phyloP scores from a whole-genome alignment of 768 basidiomycete genomes.

The Termitomyces heimii region DNA sequence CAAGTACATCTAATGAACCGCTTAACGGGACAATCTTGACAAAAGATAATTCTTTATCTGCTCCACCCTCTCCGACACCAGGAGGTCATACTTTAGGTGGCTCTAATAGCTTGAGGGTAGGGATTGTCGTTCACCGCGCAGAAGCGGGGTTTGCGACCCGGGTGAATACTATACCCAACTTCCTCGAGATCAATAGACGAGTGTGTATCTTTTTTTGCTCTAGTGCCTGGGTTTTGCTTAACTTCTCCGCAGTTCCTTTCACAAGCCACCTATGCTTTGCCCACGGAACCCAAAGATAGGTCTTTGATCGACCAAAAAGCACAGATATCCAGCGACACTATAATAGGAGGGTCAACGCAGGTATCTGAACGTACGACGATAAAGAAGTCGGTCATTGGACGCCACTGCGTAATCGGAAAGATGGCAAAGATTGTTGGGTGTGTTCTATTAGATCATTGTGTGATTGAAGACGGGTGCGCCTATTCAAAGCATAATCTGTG shows the following conservation, averaged over 20 bases:
- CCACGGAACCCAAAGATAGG: slow-evolving; percentile 56
- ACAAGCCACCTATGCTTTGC: slow-evolving; percentile 44
- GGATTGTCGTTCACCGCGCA: slow-evolving; percentile 53
- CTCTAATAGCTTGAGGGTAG: slow-evolving; percentile 52
- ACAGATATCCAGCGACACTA: slow-evolving; percentile 77
- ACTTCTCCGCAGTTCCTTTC: slow-evolving; percentile 40
- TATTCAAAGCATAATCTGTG: neutral
- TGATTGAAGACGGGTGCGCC: slow-evolving; percentile 78
- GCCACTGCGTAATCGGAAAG: slow-evolving; percentile 80
- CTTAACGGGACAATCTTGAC: slow-evolving; percentile 13
- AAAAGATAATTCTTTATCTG: slow-evolving; percentile 29
- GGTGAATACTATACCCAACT: slow-evolving; percentile 70
- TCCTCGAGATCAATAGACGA: slow-evolving; percentile 76
- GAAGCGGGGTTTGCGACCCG: slow-evolving; percentile 55
- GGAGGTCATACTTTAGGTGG: slow-evolving; percentile 27
- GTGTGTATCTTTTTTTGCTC: slow-evolving; percentile 32
- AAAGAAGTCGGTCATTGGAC: slow-evolving; percentile 74
- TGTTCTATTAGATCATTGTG: slow-evolving; percentile 84
- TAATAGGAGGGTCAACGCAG: slow-evolving; percentile 78
- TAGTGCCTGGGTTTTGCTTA: neutral
- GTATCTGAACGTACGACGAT: slow-evolving; percentile 76
- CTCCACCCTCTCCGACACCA: slow-evolving; percentile 39
- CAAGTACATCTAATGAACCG: slow-evolving; percentile 13
- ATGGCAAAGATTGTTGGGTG: slow-evolving; percentile 81
- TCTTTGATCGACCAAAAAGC: slow-evolving; percentile 74